A percentile compares a stretch with the other conserved stretches of the same genome.
Conservation (phyloP, 1,284 basidiomycete genomes). For the Trichosporon sp. region DNA sequence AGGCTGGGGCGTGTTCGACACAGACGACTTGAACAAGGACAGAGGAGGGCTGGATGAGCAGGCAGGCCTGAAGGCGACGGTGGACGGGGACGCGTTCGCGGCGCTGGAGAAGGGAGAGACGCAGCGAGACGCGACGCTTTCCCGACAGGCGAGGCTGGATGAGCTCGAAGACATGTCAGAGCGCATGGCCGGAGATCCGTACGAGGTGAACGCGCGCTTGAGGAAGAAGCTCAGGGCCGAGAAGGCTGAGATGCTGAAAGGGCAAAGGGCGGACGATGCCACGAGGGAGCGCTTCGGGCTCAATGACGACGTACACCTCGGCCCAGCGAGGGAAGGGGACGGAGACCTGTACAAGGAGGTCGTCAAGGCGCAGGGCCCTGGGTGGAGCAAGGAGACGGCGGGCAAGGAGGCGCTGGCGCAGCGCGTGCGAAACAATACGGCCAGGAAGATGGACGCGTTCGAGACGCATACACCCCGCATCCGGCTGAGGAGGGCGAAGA, state of each 20-base stretch:
- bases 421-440: conserved; percentile 25
- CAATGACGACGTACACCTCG: conserved; percentile 59
- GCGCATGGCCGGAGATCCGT: conserved; percentile 79
- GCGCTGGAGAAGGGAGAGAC: conserved; percentile 83
- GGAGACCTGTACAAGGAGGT: conserved; percentile 25
- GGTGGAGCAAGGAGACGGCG: not conserved
- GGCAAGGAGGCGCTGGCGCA: conserved; percentile 18
- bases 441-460: conserved; percentile 25
- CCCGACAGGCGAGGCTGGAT: conserved; percentile 73
- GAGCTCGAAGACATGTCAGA: conserved; percentile 73
- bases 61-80: conserved; percentile 32
- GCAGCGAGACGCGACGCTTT: conserved; percentile 70
- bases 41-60: conserved; percentile 8
- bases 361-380: not conserved
- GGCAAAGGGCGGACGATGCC: conserved; percentile 60
- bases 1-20: conserved; percentile 77
- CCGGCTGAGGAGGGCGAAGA: conserved; percentile 3
- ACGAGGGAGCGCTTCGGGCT: conserved; percentile 76
- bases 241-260: conserved; percentile 73
- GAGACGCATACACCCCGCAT: conserved; percentile 9
- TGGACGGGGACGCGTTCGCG: conserved; percentile 70
- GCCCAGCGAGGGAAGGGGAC: conserved; percentile 38
- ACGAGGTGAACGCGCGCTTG: conserved; percentile 70
- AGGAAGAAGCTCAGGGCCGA: conserved; percentile 80
- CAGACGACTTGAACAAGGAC: conserved; percentile 62